A percentile compares a stretch with the other conserved stretches of the same genome.
These are phyloP conservation scores for Jamesozyma lodderae DNA, from an alignment of 805 yeast species.

Conservation along the genomic window DNA sequence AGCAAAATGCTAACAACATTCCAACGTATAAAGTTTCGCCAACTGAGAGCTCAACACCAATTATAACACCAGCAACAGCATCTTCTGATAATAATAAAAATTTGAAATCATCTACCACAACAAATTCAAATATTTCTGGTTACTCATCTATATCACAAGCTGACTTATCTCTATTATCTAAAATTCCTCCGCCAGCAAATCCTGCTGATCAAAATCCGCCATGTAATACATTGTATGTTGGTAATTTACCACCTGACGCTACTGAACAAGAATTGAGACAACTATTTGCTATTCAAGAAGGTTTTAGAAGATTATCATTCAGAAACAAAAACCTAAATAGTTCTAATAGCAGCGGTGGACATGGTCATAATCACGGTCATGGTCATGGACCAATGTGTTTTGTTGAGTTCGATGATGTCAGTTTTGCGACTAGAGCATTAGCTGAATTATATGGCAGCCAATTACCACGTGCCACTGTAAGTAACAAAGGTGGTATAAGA, in stretches of 20 bases:
- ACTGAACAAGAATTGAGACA: constrained; percentile 82
- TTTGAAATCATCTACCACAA: constrained; percentile 11
- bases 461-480: constrained; percentile 53
- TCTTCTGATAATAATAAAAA: not conserved
- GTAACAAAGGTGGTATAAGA: constrained; percentile 77
- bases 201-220: constrained; percentile 99
- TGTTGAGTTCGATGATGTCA: constrained; percentile 92
- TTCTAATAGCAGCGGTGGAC: constrained; percentile 10
- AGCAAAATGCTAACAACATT: too few species aligned
- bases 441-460: constrained; percentile 89
- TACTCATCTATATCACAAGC: constrained; percentile 28
- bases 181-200: constrained; percentile 84
- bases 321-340: constrained; percentile 48
- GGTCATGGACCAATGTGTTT: constrained; percentile 94
- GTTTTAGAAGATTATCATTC: constrained; percentile 84
- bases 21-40: too few species aligned
- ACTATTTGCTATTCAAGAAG: constrained; percentile 75
- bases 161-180: constrained; percentile 60
- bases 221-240: constrained; percentile 89
- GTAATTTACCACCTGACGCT: constrained; percentile 92
- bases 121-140: constrained; percentile 9
- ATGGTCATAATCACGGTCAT: constrained; percentile 26
- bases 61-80: not conserved
- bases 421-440: constrained; percentile 80
- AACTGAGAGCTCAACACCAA: not conserved